Percentiles rank a stretch among this genome's conserved stretches.
These are phyloP conservation scores for Lasiodiplodia hormozganensis DNA, from an alignment of 2,329 filamentous ascomycete species.

Conservation along the genomic window DNA sequence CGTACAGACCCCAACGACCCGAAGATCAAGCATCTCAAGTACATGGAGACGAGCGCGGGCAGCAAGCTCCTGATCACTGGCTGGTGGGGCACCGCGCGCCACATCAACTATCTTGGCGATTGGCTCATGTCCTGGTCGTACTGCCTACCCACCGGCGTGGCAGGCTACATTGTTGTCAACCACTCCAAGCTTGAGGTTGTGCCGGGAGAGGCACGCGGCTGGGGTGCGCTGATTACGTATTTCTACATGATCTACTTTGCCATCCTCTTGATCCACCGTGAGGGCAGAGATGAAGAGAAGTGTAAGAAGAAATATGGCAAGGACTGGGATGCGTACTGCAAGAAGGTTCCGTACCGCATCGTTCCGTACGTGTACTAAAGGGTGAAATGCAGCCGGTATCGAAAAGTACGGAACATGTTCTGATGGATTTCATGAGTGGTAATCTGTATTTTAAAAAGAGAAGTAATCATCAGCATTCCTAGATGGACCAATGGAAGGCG, in stretches of 20 bases:
- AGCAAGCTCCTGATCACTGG: conserved; percentile 82
- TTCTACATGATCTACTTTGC: conserved; percentile 96
- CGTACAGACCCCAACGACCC: conserved; percentile 85
- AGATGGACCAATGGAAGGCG: neutral
- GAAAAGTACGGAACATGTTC: neutral
- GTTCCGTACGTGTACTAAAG: conserved; percentile 80
- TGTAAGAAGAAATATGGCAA: conserved; percentile 89
- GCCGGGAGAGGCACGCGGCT: conserved; percentile 76
- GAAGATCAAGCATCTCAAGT: conserved; percentile 78
- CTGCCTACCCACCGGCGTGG: conserved; percentile 82
- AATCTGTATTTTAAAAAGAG: neutral
- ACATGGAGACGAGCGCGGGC: conserved; percentile 83
- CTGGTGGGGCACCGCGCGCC: conserved; percentile 91
- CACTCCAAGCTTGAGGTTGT: conserved; percentile 67
- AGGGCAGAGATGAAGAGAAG: conserved; percentile 87
- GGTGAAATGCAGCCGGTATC: neutral
- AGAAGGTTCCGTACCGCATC: conserved; percentile 80
- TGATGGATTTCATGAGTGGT: neutral
- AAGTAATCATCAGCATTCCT: neutral
- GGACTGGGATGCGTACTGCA: conserved; percentile 90
- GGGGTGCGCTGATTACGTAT: conserved; percentile 88
- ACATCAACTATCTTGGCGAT: conserved; percentile 96
- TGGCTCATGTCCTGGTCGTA: conserved; percentile 95
- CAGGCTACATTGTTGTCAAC: conserved; percentile 76
- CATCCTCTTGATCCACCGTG: conserved; percentile 83